Percentiles rank a stretch among this genome's conserved stretches.
phyloP scores from a whole-genome alignment of 2,329 filamentous ascomycete genomes.

The Aureobasidium sp. region DNA sequence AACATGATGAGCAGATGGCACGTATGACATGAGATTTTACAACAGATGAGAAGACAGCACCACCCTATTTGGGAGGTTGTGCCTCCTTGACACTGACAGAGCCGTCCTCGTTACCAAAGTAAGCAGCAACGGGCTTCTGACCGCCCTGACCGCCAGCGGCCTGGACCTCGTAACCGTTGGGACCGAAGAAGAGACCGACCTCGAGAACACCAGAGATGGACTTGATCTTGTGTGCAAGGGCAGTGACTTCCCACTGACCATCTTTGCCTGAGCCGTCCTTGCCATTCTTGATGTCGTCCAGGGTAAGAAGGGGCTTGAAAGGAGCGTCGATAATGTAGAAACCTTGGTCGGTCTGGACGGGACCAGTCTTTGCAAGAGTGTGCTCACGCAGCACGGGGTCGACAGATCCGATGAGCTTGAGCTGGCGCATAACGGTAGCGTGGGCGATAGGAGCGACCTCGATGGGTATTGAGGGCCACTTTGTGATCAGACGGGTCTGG shows the following conservation, averaged over 20 bases:
- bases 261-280: constrained; percentile 35
- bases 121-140: constrained; percentile 87
- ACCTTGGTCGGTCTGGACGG: constrained; percentile 76
- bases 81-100: constrained; percentile 28
- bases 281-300: constrained; percentile 45
- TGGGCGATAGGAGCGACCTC: constrained; percentile 86
- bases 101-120: constrained; percentile 78
- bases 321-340: constrained; percentile 91
- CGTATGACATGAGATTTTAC: background rate
- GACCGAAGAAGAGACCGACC: constrained; percentile 81
- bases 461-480: constrained; percentile 83
- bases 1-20: background rate
- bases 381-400: constrained; percentile 66
- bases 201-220: constrained; percentile 81
- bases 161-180: constrained; percentile 64
- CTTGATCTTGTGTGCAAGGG: constrained; percentile 68
- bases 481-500: constrained; percentile 63
- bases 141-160: constrained; percentile 58
- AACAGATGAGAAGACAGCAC: background rate
- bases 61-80: background rate
- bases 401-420: constrained; percentile 65
- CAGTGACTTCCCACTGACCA: constrained; percentile 73
- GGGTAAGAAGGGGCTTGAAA: constrained; percentile 64
- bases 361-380: constrained; percentile 69
- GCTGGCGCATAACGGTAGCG: constrained; percentile 64